Evolutionary conservation across 306 rosid species (phyloP).

Genomic region (Medicago lupulina): DNA sequence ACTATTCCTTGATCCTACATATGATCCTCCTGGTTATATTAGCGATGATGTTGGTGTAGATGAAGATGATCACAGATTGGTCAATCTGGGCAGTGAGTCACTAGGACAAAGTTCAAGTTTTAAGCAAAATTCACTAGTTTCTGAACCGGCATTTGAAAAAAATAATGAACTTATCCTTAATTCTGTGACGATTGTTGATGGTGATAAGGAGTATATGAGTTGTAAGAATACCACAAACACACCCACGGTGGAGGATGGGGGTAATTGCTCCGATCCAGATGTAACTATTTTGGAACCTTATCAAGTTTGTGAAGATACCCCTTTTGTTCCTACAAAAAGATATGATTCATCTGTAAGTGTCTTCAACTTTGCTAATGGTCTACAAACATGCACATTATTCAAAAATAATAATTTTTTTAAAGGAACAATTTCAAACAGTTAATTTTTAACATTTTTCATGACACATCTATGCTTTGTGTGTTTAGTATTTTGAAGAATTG

Average conservation of each 20-base stretch:
- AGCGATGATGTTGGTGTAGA: constrained; percentile 32
- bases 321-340: constrained; percentile 40
- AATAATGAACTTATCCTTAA: constrained; percentile 27
- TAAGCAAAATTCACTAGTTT: background rate
- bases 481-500: constrained; percentile 47
- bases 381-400: constrained; percentile 27
- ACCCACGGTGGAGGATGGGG: constrained; percentile 30
- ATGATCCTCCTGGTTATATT: background rate
- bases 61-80: constrained; percentile 34
- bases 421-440: background rate
- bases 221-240: constrained; percentile 29
- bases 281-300: constrained; percentile 41
- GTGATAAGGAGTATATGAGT: background rate
- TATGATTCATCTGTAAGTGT: constrained; percentile 51
- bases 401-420: background rate
- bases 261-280: constrained; percentile 53
- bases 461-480: constrained; percentile 1
- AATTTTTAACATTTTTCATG: constrained; percentile 6
- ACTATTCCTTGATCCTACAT: background rate
- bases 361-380: constrained; percentile 16
- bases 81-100: background rate
- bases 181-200: constrained; percentile 32
- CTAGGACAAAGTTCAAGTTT: background rate
- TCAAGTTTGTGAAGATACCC: constrained; percentile 43
- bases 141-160: background rate